Conservation (phyloP, 768 basidiomycete species). For the Amanita brunnescens region DNA sequence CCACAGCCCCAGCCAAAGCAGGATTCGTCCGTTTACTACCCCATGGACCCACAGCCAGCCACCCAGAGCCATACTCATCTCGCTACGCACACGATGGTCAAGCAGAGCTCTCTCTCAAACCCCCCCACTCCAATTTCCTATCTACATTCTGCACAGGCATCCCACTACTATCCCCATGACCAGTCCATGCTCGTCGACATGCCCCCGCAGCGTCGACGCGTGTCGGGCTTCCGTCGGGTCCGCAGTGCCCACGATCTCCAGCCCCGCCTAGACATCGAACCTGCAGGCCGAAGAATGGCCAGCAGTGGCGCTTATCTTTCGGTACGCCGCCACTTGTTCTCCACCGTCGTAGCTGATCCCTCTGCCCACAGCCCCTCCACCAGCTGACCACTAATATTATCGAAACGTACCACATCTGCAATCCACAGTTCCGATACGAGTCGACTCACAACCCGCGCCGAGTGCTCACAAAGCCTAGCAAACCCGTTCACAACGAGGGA, state of each 20-base stretch:
- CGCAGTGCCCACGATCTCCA: constrained; percentile 70
- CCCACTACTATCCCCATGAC: constrained; percentile 54
- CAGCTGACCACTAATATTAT: constrained; percentile 79
- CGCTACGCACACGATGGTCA: constrained; percentile 35
- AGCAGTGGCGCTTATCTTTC: constrained; percentile 70
- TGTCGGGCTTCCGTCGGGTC: constrained; percentile 72
- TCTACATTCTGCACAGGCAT: constrained; percentile 40
- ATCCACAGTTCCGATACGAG: constrained; percentile 92
- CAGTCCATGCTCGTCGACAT: constrained; percentile 68
- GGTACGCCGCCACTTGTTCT: constrained; percentile 41
- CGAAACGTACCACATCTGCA: constrained; percentile 91
- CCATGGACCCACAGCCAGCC: constrained; percentile 58
- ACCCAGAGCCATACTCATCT: constrained; percentile 44
- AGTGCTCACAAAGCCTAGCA: constrained; percentile 96
- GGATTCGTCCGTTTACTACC: constrained; percentile 41
- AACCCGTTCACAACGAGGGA: constrained; percentile 91
- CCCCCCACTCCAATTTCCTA: constrained; percentile 71
- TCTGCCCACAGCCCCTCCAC: constrained; percentile 39
- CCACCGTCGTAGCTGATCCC: background rate
- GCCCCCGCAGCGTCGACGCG: constrained; percentile 53
- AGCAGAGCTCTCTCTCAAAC: constrained; percentile 53
- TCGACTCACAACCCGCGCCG: constrained; percentile 90
- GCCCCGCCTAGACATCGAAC: constrained; percentile 58
- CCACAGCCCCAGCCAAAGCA: constrained; percentile 49
- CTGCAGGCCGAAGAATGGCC: constrained; percentile 68